phyloP scores from a whole-genome alignment of 2,329 filamentous ascomycete species.

The Aureobasidium musti region DNA sequence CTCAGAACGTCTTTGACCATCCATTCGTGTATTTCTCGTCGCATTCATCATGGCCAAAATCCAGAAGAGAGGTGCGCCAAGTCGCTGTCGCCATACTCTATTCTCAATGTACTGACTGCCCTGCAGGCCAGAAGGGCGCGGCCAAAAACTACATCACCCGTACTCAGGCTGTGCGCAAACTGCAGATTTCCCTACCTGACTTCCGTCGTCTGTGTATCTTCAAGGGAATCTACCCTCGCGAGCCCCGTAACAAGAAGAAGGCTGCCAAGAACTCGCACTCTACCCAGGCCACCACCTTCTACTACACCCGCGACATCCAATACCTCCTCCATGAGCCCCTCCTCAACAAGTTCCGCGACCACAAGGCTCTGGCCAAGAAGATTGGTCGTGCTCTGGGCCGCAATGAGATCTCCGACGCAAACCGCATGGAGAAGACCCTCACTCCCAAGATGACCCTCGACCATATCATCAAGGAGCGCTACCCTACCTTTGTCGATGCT shows the following conservation, averaged over 20 bases:
- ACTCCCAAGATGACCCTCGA: slow-evolving; percentile 89
- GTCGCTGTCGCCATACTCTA: background rate
- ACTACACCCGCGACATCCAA: slow-evolving; percentile 93
- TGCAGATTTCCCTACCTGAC: slow-evolving; percentile 95
- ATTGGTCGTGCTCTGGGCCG: slow-evolving; percentile 88
- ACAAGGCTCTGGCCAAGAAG: slow-evolving; percentile 97
- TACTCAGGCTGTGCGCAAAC: slow-evolving; percentile 94
- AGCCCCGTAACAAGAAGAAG: slow-evolving; percentile 97
- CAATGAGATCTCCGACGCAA: slow-evolving; percentile 86
- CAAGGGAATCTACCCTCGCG: slow-evolving; percentile 98
- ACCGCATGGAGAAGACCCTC: slow-evolving; percentile 85
- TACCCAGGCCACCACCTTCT: slow-evolving; percentile 76
- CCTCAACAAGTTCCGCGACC: slow-evolving; percentile 91
- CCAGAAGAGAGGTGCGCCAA: slow-evolving; percentile 78
- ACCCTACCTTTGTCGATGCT: slow-evolving; percentile 94
- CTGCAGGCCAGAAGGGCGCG: slow-evolving; percentile 74
- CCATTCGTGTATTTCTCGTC: slow-evolving; percentile 7
- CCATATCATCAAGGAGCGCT: slow-evolving; percentile 96
- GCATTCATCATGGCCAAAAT: slow-evolving; percentile 64
- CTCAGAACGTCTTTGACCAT: background rate
- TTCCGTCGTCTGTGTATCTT: slow-evolving; percentile 99
- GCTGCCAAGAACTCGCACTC: slow-evolving; percentile 78
- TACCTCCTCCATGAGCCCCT: slow-evolving; percentile 97
- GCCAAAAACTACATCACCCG: slow-evolving; percentile 98
- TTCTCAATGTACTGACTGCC: slow-evolving; percentile 13